These are phyloP conservation scores for Peronosclerospora sorghi DNA, from an alignment of 352 stramenopile genomes.

Conservation along the genomic window DNA sequence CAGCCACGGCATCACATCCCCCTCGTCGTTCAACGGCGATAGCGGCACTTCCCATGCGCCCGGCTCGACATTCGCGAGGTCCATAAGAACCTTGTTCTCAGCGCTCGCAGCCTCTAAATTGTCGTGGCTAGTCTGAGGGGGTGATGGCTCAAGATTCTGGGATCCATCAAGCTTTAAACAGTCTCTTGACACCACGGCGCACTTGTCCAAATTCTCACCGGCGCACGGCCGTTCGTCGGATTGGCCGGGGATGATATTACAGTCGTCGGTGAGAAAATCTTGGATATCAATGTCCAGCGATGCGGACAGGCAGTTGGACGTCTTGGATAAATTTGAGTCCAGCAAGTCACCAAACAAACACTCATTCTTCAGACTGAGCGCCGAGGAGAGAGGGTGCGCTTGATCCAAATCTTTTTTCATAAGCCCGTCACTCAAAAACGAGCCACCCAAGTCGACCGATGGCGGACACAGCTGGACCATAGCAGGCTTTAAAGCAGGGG, in stretches of 20 bases:
- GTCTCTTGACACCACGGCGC: slow-evolving; percentile 51
- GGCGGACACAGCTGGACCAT: slow-evolving; percentile 39
- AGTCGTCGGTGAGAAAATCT: slow-evolving; percentile 72
- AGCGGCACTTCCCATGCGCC: slow-evolving; percentile 71
- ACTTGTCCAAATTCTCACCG: slow-evolving; percentile 34
- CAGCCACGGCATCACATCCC: slow-evolving; percentile 78
- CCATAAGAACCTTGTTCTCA: slow-evolving; percentile 59
- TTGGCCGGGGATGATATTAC: slow-evolving; percentile 45
- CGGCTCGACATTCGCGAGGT: slow-evolving; percentile 62
- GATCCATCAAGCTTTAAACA: slow-evolving; percentile 52
- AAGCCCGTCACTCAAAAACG: slow-evolving; percentile 26
- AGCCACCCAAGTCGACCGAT: slow-evolving; percentile 44
- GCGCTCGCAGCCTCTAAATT: slow-evolving; percentile 31
- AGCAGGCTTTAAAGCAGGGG: slow-evolving; percentile 60
- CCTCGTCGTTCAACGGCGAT: slow-evolving; percentile 71
- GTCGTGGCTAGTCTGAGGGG: slow-evolving; percentile 12
- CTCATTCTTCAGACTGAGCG: slow-evolving; percentile 39
- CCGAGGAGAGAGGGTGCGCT: slow-evolving; percentile 24
- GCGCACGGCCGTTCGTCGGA: slow-evolving; percentile 29
- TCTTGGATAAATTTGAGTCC: slow-evolving; percentile 18
- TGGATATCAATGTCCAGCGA: slow-evolving; percentile 64
- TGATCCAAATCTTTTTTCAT: slow-evolving; percentile 32
- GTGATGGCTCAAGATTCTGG: slow-evolving; percentile 12
- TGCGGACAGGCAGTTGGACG: slow-evolving; percentile 9
- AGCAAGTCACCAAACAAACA: slow-evolving; percentile 27